Evolutionary conservation across 139 green algal species (phyloP).

Genomic region (Coccomyxa sp.): DNA sequence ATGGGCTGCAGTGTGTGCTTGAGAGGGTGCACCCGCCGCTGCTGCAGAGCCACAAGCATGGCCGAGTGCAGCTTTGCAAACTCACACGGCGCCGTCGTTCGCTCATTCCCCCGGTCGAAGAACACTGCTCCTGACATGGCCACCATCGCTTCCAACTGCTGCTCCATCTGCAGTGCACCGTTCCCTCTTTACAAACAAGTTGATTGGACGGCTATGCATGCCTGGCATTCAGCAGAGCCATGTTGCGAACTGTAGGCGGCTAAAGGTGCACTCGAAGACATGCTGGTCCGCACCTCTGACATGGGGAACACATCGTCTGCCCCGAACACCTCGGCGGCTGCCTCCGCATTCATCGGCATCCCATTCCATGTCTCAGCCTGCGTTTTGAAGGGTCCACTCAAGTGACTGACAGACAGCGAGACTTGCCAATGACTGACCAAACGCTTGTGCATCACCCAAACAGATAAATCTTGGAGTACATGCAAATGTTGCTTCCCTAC

Average conservation of each 20-base stretch:
- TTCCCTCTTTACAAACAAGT: not conserved
- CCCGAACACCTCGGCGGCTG: conserved; percentile 52
- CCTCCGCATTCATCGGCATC: conserved; percentile 21
- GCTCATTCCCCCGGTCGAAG: not conserved
- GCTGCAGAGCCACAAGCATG: conserved; percentile 8
- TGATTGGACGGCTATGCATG: not conserved
- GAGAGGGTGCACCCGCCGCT: conserved; percentile 35
- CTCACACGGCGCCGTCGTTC: not conserved
- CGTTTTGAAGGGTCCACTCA: not conserved
- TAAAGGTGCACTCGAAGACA: not conserved
- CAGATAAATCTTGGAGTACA: too few species aligned
- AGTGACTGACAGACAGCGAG: too few species aligned
- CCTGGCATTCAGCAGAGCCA: too few species aligned
- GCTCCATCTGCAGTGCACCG: not conserved
- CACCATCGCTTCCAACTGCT: not conserved
- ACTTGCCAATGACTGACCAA: too few species aligned
- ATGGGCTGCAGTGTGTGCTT: conserved; percentile 44
- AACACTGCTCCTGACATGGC: not conserved
- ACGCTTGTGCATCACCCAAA: too few species aligned
- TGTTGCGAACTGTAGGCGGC: too few species aligned
- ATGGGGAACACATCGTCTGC: conserved; percentile 54
- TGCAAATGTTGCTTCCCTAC: too few species aligned
- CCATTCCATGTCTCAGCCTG: conserved; percentile 51
- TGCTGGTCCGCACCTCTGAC: conserved; percentile 36
- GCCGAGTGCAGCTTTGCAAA: conserved; percentile 7